Percentiles rank a stretch among this genome's conserved stretches.
Evolutionary conservation across 2,329 filamentous ascomycete species (phyloP).

Genomic region (Paraconiothyrium brasiliense): DNA sequence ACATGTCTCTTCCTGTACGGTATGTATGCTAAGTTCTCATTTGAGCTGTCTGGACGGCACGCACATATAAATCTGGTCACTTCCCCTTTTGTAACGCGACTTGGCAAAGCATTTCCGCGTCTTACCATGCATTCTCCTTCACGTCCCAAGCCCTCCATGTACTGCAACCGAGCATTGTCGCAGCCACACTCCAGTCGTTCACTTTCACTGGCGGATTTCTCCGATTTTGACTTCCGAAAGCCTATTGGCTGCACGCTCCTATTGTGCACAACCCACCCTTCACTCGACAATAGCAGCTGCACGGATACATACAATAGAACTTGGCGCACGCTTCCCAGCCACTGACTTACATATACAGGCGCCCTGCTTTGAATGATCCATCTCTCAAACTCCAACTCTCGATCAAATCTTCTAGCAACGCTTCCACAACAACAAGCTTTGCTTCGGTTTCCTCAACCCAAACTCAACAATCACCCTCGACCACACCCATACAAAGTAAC

Average conservation of each 20-base stretch:
- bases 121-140: not conserved
- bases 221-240: not conserved
- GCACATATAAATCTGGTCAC: not conserved
- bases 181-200: not conserved
- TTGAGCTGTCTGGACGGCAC: not conserved
- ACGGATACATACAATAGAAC: constrained; percentile 7
- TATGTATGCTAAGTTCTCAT: constrained; percentile 26
- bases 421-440: not conserved
- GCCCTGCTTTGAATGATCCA: not conserved
- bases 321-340: constrained; percentile 1
- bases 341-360: not conserved
- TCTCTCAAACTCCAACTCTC: not conserved
- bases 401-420: not conserved
- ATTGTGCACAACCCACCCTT: constrained; percentile 8
- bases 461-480: constrained; percentile 10
- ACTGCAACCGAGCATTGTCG: not conserved
- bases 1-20: constrained; percentile 42
- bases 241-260: constrained; percentile 1
- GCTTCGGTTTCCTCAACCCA: constrained; percentile 3
- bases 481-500: constrained; percentile 15
- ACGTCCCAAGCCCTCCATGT: not conserved
- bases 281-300: not conserved
- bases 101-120: not conserved
- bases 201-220: not conserved
- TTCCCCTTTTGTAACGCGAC: not conserved